A percentile compares a stretch with the other conserved stretches of the same genome.
Conservation (phyloP, 2,329 filamentous ascomycete genomes). For the Talaromyces piceae region DNA sequence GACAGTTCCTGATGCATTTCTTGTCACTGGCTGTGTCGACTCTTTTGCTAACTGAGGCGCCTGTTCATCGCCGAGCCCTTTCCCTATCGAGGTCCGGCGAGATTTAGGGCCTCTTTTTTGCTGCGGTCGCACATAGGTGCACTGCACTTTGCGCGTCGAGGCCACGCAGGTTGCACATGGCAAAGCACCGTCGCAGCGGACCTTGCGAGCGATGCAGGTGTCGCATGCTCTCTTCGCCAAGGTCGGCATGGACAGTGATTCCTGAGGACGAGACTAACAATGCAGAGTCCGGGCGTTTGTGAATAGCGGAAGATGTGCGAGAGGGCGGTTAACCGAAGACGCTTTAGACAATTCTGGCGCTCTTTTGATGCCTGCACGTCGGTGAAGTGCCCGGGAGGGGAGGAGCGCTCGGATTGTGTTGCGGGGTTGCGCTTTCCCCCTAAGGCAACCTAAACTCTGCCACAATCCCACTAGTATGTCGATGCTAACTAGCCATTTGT, state of each 20-base stretch:
- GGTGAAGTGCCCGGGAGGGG: background rate
- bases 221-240: conserved; percentile 24
- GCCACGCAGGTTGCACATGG: conserved; percentile 22
- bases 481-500: no score
- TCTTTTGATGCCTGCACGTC: no score
- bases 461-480: no score
- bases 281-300: background rate
- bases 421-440: background rate
- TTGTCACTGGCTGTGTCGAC: background rate
- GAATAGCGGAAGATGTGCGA: background rate
- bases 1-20: background rate
- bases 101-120: conserved; percentile 23
- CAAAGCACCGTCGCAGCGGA: conserved; percentile 22
- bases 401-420: background rate
- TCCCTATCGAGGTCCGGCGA: conserved; percentile 10
- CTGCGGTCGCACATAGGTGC: conserved; percentile 22
- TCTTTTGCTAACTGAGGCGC: background rate
- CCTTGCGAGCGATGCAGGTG: conserved; percentile 23
- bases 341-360: no score
- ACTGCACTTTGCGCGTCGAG: conserved; percentile 15
- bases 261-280: background rate
- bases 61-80: background rate
- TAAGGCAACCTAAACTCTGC: no score
- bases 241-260: conserved; percentile 5
- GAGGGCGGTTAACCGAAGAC: no score